Conservation (phyloP, 768 basidiomycete genomes). For the Boletus sp. region DNA sequence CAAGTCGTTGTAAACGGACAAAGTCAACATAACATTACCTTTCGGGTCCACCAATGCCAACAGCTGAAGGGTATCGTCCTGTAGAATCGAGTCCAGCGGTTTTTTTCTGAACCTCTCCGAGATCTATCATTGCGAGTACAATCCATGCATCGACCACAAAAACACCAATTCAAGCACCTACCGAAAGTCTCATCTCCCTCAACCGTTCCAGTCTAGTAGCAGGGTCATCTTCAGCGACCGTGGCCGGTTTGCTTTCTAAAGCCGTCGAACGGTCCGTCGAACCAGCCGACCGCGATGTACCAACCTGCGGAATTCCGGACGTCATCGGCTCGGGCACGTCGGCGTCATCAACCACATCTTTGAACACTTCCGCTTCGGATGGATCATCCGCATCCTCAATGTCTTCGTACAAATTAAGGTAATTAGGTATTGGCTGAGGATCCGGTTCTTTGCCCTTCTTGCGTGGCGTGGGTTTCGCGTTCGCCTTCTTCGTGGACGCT, state of each 20-base stretch:
- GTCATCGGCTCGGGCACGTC: conserved; percentile 2
- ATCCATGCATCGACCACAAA: background rate
- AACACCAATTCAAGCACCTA: conserved; percentile 3
- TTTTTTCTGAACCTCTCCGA: conserved; percentile 1
- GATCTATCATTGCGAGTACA: conserved; percentile 13
- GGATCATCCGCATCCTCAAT: conserved; percentile 26
- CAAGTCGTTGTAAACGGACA: too few relatives aligned
- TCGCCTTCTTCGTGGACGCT: conserved; percentile 7
- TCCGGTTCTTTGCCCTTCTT: conserved; percentile 24
- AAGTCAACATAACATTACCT: conserved; percentile 7
- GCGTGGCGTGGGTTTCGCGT: conserved; percentile 2
- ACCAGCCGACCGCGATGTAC: conserved; percentile 7
- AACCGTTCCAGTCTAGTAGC: conserved; percentile 12
- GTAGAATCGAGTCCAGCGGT: conserved; percentile 13
- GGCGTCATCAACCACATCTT: conserved; percentile 5
- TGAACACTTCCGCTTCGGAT: conserved; percentile 16
- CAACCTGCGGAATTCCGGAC: conserved; percentile 5
- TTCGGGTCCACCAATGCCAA: conserved; percentile 19
- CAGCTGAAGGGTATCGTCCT: conserved; percentile 25
- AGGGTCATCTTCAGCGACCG: conserved; percentile 10
- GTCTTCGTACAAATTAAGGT: conserved; percentile 27
- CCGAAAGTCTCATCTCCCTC: conserved; percentile 19
- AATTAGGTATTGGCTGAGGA: background rate
- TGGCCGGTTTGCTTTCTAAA: background rate
- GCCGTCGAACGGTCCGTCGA: background rate